Evolutionary conservation across 2,329 filamentous ascomycete species (phyloP).

Genomic region (Orbilia blumenaviensis): DNA sequence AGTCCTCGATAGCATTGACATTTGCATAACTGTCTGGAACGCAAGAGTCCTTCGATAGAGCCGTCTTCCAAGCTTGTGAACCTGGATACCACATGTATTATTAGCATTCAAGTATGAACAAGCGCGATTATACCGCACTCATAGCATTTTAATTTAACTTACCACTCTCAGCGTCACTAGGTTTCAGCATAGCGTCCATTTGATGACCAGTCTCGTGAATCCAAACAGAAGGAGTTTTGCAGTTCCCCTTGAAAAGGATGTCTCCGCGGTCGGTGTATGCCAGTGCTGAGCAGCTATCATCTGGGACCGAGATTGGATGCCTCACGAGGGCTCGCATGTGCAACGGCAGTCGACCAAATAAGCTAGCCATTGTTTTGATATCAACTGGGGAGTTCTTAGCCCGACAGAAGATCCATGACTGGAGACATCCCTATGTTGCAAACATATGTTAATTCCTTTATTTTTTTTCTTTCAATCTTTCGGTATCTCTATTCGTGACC

Average conservation of each 20-base stretch:
- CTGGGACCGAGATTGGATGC: constrained; percentile 56
- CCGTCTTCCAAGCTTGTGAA: constrained; percentile 12
- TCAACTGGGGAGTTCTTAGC: constrained; percentile 57
- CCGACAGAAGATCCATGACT: constrained; percentile 59
- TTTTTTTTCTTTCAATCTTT: background rate
- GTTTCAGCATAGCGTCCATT: constrained; percentile 36
- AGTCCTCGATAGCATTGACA: constrained; percentile 21
- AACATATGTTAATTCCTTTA: constrained; percentile 39
- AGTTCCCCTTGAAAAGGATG: constrained; percentile 29
- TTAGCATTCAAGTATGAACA: background rate
- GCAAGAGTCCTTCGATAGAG: constrained; percentile 5
- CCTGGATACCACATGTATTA: constrained; percentile 8
- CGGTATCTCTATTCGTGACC: no score
- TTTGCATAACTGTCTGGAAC: constrained; percentile 34
- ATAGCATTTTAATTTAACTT: background rate
- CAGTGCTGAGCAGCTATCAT: constrained; percentile 19
- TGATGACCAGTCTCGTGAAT: constrained; percentile 47
- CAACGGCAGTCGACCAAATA: constrained; percentile 59
- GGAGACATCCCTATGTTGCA: constrained; percentile 56
- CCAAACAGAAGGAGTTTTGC: constrained; percentile 28
- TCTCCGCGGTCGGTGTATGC: constrained; percentile 27
- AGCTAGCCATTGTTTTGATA: constrained; percentile 57
- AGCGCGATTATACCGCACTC: no score
- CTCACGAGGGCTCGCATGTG: constrained; percentile 58
- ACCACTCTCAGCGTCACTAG: constrained; percentile 14